Evolutionary conservation across 257 asterid species (phyloP), one percentile per base, ranked within the genome.

Genomic region (Solanum raphanifolium): DNA sequence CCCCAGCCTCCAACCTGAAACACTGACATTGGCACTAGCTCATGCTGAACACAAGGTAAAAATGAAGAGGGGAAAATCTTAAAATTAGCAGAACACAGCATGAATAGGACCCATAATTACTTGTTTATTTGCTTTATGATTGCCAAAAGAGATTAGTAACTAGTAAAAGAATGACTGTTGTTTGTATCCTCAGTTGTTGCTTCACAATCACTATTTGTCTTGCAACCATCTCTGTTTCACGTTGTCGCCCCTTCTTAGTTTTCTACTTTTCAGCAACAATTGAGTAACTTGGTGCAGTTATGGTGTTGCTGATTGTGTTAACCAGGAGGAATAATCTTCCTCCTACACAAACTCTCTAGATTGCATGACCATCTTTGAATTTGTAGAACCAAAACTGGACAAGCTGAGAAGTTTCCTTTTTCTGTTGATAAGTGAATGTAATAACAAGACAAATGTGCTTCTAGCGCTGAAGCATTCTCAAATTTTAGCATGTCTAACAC

Each of bases 401-500:
- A 32, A 72, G 15, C 43, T 72, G 79, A 72, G 25, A 32, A 32
- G 25, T 72, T 21, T 2, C 43, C 25, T 46, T 27, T 79, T 81
- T 46, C 85, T 81, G 85, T 81, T 81, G 52, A 36, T 74, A 27
- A 79, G 68, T 43, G 66, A 16, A 46, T 48, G 9, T 43, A 16
- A 81, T 81, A 43, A 81, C 66, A 43, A 27, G 39, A 46, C 85
- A 85, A 85, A 32, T 68, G 46, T 86, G 60, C 69, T 43, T 69
- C 72, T 86, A 86, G 73, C 9, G 4, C 32, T 23, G 35, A 72
- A 86, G 55, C 55, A 21, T 29, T 83, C 76, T 60, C 46, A 48
- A 86, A 78, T 66, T 86, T 90, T 90, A 86, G 87, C 83, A 85
- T 91, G 87, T 90, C 95, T 95, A 93, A 97, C 95, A 91, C 93